phyloP scores from a whole-genome alignment of 2,329 filamentous ascomycete species.

The Podosphaera aphanis region DNA sequence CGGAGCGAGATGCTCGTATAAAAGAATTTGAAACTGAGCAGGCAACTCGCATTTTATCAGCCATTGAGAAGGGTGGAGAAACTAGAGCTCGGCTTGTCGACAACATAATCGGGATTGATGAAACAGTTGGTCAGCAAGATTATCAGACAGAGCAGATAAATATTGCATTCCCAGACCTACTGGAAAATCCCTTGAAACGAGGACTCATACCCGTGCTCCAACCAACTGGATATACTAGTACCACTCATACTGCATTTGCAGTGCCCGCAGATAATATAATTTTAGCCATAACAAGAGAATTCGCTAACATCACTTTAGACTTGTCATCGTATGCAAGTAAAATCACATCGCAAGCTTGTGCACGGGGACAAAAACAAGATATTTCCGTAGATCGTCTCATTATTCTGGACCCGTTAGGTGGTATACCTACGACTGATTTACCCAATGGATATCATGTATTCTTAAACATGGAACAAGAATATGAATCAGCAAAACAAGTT shows the following conservation, averaged over 20 bases:
- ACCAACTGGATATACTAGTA: constrained; percentile 32
- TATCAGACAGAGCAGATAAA: constrained; percentile 9
- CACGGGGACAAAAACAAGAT: constrained; percentile 18
- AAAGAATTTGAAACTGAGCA: constrained; percentile 32
- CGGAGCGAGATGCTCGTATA: constrained; percentile 10
- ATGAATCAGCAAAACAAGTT: constrained; percentile 39
- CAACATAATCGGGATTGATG: constrained; percentile 18
- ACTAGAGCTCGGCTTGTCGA: constrained; percentile 48
- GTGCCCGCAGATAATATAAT: constrained; percentile 40
- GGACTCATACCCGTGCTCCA: constrained; percentile 50
- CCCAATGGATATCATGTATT: constrained; percentile 53
- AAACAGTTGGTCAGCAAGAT: constrained; percentile 3
- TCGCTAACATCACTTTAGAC: constrained; percentile 37
- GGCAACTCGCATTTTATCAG: constrained; percentile 47
- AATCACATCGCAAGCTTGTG: constrained; percentile 18
- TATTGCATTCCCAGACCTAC: constrained; percentile 25
- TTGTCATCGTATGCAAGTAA: constrained; percentile 20
- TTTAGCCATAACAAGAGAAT: constrained; percentile 51
- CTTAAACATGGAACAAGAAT: constrained; percentile 86
- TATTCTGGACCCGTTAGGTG: constrained; percentile 65
- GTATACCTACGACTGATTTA: constrained; percentile 44
- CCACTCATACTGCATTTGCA: constrained; percentile 23
- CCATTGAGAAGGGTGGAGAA: constrained; percentile 45
- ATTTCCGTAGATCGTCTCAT: constrained; percentile 65
- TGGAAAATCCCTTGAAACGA: constrained; percentile 41